Evolutionary conservation across 352 stramenopile genomes (phyloP), one percentile per base, ranked within the genome.

Genomic region (Phytophthora cajani): DNA sequence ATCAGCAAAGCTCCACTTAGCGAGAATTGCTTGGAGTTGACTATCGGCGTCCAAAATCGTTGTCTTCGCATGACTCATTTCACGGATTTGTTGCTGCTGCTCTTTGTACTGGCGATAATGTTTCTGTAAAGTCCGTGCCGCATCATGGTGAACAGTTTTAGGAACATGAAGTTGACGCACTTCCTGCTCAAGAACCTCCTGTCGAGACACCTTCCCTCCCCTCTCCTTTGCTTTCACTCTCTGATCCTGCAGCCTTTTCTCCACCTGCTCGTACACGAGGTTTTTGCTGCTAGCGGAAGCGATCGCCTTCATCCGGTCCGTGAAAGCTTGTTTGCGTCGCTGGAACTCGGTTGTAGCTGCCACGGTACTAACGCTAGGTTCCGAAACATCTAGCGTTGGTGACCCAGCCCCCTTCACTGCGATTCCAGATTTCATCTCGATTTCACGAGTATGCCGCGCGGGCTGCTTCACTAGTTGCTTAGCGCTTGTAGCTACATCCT

Each of bases 231-330:
- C 17, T 17, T 84, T 61, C 16, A 67, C 32, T 38, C 52, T 49
- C n/a, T 74, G 67, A 47, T 82, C 64, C 40, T 75, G 71, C 11
- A 80, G 60, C 38, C 84, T 82, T 50, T 82, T 85, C 50, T 88
- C 81, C 19, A 93, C 49, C 49, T 90, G 72, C 51, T 95, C 87
- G 32, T 94, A 91, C 5, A 95, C 85, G 9, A 91, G 50, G 56
- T 84, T 93, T 46, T 90, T 87, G 49, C 74, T 87, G 53, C 85
- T 94, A 4, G 76, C 61, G 1, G 79, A 81, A 2, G 82, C 85
- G 33, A 93, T 89, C 14, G 79, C 71, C 55, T 94, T 93, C 72
- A 94, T 94, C 64, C 88, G 79, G 30, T 95, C 78, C 47, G 78
- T 63, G 52, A 95, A 95, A 27, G 83, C 63, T 64, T 91, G 75